These are phyloP conservation scores for Lanmaoa pseudosensibilis DNA, from an alignment of 768 basidiomycete species.

Conservation along the genomic window DNA sequence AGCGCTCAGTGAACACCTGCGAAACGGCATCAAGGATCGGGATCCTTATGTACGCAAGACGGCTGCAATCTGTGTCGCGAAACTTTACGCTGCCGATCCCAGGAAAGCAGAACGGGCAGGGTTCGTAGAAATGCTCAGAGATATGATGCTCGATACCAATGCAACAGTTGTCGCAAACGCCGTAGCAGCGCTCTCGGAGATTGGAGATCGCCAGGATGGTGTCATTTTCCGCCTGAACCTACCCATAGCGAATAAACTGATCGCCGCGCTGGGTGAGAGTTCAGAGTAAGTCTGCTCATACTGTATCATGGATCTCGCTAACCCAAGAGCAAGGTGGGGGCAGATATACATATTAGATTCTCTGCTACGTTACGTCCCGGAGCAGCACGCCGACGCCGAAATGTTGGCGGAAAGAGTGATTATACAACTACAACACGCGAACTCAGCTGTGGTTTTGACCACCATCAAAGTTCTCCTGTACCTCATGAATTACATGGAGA, in stretches of 20 bases:
- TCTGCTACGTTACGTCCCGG: conserved; percentile 90
- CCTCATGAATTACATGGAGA: conserved; percentile 99
- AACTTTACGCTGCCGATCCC: conserved; percentile 87
- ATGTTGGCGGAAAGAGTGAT: conserved; percentile 94
- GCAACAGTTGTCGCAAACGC: conserved; percentile 98
- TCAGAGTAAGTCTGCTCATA: conserved; percentile 75
- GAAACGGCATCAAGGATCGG: conserved; percentile 88
- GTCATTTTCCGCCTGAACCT: conserved; percentile 90
- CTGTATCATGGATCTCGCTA: conserved; percentile 7
- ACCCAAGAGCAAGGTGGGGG: conserved; percentile 73
- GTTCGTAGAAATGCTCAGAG: conserved; percentile 88
- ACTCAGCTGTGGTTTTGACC: conserved; percentile 98
- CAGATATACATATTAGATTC: conserved; percentile 98
- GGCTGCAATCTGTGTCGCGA: conserved; percentile 95
- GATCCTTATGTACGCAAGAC: conserved; percentile 99
- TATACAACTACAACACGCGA: conserved; percentile 94
- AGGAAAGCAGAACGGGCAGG: conserved; percentile 84
- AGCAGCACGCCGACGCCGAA: conserved; percentile 84
- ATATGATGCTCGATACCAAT: conserved; percentile 90
- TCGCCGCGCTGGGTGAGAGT: conserved; percentile 90
- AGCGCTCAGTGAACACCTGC: conserved; percentile 82
- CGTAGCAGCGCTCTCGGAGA: conserved; percentile 95
- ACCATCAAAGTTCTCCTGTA: conserved; percentile 94
- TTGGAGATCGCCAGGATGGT: conserved; percentile 91
- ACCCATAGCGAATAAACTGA: conserved; percentile 83